Base-by-base conservation (phyloP, 306 rosid species). In the Acacia acuminata region DNA sequence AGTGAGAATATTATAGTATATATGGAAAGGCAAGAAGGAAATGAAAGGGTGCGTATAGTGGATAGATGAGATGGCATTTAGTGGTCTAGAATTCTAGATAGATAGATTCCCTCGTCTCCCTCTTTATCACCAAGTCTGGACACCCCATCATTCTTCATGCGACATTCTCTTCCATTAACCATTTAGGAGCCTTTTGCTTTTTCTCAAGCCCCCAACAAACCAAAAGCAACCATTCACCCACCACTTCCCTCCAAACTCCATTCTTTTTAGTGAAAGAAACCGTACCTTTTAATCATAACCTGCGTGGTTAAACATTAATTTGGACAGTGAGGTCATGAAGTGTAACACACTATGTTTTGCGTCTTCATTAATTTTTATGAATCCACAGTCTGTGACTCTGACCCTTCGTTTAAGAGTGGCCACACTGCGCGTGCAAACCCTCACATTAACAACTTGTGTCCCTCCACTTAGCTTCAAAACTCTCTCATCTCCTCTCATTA, bases 401-500 rank as follows among this genome's bases (percentile, higher is more conserved):
- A 77, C 15, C 79, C 86, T 82, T 86, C 68, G 77, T 82, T 47
- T 79, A 50, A 66, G 82, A 66, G 86, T 68, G 85, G 68, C 73
- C 78, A 72, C 88, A 38, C 79, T 51, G 75, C 90, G 93, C 94
- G 89, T 92, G 94, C 92, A 56, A 75, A 70, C 63, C 38, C 72
- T 84, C 45, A 17, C 24, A 30, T 60, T 84, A 47, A 32, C 78
- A 50, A 67, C 24, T 80, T 73, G 55, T 82, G 4, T 10, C 82
- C 76, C 88, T 83, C 87, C 81, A 88, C 24, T 48, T 13, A 3
- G 6, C 53, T 47, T 47, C 47, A 2, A 44, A 10, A 43, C 12
- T 56, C 8, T 77, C 76, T 71, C 66, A 64, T 84, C 64, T 43
- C 65, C 78, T 66, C 56, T 79, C 16, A 66, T 66, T 64, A 85